A percentile compares a stretch with the other conserved stretches of the same genome.
Conservation (phyloP, 164 flowering plant genomes). For the Chimonanthus salicifolius region DNA sequence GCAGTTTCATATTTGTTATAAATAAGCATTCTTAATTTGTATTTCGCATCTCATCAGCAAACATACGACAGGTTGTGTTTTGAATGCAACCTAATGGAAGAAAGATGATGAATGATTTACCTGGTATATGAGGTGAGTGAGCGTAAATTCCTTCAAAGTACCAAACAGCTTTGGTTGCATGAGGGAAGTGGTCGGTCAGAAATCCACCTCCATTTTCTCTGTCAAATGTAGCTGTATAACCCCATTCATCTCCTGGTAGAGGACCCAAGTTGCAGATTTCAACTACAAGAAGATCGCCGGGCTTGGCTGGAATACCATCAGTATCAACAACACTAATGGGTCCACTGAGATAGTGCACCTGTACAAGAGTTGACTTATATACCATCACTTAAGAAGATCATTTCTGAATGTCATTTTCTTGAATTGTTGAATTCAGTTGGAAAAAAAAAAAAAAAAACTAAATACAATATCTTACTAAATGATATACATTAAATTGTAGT, state of each 20-base stretch:
- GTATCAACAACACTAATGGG: slow-evolving; percentile 70
- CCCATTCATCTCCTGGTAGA: slow-evolving; percentile 96
- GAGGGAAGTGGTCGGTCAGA: slow-evolving; percentile 88
- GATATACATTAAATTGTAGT: not conserved
- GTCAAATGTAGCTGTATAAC: slow-evolving; percentile 79
- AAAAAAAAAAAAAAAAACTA: no score
- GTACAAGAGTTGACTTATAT: not conserved
- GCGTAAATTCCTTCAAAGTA: slow-evolving; percentile 95
- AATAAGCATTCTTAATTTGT: not conserved
- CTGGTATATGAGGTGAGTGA: slow-evolving; percentile 91
- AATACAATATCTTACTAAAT: no score
- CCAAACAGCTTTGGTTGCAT: slow-evolving; percentile 96
- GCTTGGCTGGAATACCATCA: slow-evolving; percentile 67
- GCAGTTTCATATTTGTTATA: no score
- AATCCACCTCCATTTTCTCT: slow-evolving; percentile 97
- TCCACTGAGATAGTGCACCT: slow-evolving; percentile 91
- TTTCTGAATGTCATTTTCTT: not conserved
- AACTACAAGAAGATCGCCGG: slow-evolving; percentile 90
- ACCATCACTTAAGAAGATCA: not conserved
- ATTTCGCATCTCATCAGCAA: not conserved
- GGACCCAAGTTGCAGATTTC: slow-evolving; percentile 94
- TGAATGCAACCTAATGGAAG: not conserved
- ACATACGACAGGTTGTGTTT: no score
- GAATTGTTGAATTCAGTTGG: not conserved
- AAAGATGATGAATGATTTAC: slow-evolving; percentile 23